A percentile compares a stretch with the other conserved stretches of the same genome.
phyloP scores from a whole-genome alignment of 2,329 filamentous ascomycete species.

The Colletotrichum sp. region DNA sequence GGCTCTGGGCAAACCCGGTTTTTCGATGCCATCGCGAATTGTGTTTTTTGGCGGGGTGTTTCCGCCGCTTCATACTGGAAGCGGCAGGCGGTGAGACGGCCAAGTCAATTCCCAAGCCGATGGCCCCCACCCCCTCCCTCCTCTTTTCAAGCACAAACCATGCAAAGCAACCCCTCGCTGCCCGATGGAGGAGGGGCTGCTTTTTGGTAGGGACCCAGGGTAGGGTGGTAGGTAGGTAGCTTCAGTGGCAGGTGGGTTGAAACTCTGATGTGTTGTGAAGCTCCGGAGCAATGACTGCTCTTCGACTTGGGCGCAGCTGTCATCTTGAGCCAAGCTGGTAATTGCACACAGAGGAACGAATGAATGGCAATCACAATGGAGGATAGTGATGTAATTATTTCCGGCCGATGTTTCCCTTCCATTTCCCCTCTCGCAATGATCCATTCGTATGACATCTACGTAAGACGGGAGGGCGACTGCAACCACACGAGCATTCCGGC shows the following conservation, averaged over 20 bases:
- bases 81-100: neutral
- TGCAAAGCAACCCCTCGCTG: neutral
- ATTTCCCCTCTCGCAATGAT: neutral
- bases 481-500: neutral
- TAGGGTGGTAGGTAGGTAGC: neutral
- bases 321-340: neutral
- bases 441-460: neutral
- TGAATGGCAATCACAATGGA: neutral
- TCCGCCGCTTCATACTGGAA: neutral
- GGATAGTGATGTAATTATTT: neutral
- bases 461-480: neutral
- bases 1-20: neutral
- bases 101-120: neutral
- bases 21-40: slow-evolving; percentile 12
- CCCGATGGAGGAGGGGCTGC: neutral
- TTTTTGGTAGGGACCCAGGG: neutral
- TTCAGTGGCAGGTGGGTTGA: neutral
- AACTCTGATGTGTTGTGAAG: neutral
- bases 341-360: neutral
- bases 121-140: neutral
- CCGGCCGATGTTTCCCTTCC: neutral
- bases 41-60: slow-evolving; percentile 14
- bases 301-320: neutral
- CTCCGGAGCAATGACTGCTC: neutral
- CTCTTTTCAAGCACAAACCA: neutral